Evolutionary conservation across 495 filamentous ascomycete genomes (phyloP), one percentile per base, ranked within the genome.

Genomic region (Cercophora sp.): DNA sequence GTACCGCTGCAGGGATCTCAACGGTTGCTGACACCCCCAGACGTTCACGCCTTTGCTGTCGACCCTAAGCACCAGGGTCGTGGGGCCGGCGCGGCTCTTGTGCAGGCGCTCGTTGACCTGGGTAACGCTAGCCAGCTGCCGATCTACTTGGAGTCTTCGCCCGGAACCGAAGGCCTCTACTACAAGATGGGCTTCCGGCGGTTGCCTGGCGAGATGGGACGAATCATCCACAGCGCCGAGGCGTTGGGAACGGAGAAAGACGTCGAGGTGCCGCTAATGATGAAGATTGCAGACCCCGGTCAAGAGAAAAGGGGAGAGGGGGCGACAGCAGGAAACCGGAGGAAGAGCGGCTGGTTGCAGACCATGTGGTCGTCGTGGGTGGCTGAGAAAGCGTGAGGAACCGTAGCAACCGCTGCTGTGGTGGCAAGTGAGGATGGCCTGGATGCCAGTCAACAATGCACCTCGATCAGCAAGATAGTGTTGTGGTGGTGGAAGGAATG

Each of bases 31-130:
- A n/a, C n/a, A n/a, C n/a, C n/a, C n/a, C 11, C 36, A 67, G 66
- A 68, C 34, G 51, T 62, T 37, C 61, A 70, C 10, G 60, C 65
- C 10, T 51, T 66, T 4, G 65, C 63, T 3, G 59, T 67, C 10
- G 48, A 64, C 20, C 66, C 66, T 4, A 50, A 52, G 13, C 62
- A 72, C 43, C 70, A 78, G 27, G 70, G 74, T 3, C 62, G 57
- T 1, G 73, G 74, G 3, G 59, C 74, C 0, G 77, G 67, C 1
- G 59, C 68, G 0, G 63, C 62, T 26, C 48, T 79, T 1, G 59
- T 77, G 1, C 55, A 69, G 44, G 74, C 70, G 65, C 73, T 73
- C 4, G 48, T 76, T 18, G 56, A 57, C 1, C 58, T 65, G 16
- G 74, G 71, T 1, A 69, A 76, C 31, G 57, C 63, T 15, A 60